phyloP scores from a whole-genome alignment of 1,284 basidiomycete species.

The Cutaneotrichosporon sp. region DNA sequence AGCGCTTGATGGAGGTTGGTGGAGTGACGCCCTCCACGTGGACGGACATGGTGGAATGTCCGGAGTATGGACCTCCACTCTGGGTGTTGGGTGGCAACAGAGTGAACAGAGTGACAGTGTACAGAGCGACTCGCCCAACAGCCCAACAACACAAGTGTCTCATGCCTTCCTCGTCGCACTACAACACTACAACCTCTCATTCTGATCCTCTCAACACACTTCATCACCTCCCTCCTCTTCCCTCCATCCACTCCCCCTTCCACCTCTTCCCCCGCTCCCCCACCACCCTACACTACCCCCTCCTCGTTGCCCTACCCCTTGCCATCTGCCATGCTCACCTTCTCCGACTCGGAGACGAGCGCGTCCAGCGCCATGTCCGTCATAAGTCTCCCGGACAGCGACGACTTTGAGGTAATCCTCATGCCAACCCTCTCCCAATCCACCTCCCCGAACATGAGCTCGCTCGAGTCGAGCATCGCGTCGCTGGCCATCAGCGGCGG shows the following conservation, averaged over 20 bases:
- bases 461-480: not conserved
- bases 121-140: no score
- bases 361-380: not conserved
- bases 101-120: no score
- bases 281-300: not conserved
- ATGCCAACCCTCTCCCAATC: not conserved
- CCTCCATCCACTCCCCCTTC: no score
- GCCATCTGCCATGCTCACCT: not conserved
- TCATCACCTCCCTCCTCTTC: not conserved
- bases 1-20: not conserved
- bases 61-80: not conserved
- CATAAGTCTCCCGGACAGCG: not conserved
- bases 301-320: not conserved
- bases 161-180: not conserved
- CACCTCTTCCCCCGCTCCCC: no score
- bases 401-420: conserved; percentile 13
- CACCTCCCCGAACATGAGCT: not conserved
- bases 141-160: not conserved
- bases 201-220: not conserved
- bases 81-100: conserved; percentile 6
- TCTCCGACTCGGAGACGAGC: not conserved
- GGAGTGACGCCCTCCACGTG: not conserved
- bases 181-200: not conserved
- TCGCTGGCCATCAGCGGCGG: not conserved
- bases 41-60: not conserved